Conservation (phyloP, 495 filamentous ascomycete species). For the Penicillium paradoxum region DNA sequence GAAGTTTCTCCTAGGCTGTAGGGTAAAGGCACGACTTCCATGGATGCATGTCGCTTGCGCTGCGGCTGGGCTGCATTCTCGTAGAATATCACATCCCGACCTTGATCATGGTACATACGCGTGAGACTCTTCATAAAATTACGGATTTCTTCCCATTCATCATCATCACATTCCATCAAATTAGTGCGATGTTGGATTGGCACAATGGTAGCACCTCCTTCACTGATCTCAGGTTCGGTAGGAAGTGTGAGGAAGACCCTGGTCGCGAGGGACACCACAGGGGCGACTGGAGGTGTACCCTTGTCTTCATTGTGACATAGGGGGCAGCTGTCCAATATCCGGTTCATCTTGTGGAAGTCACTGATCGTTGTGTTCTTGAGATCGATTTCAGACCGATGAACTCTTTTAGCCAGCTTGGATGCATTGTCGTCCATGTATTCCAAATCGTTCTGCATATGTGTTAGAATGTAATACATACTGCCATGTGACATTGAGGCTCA, state of each 20-base stretch:
- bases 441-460: slow-evolving; percentile 60
- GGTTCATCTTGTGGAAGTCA: slow-evolving; percentile 88
- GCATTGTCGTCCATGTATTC: slow-evolving; percentile 99
- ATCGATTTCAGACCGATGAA: slow-evolving; percentile 82
- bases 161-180: slow-evolving; percentile 93
- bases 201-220: slow-evolving; percentile 79
- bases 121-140: slow-evolving; percentile 99
- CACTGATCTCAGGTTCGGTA: slow-evolving; percentile 80
- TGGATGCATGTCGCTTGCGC: slow-evolving; percentile 74
- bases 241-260: slow-evolving; percentile 84
- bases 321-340: slow-evolving; percentile 80
- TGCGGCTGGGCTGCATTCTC: slow-evolving; percentile 87
- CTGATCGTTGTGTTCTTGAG: slow-evolving; percentile 82
- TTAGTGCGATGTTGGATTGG: slow-evolving; percentile 87
- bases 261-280: slow-evolving; percentile 83
- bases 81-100: slow-evolving; percentile 90
- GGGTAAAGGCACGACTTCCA: slow-evolving; percentile 83
- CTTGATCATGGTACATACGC: slow-evolving; percentile 86
- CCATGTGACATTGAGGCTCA: slow-evolving; percentile 25
- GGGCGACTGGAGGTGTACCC: slow-evolving; percentile 75
- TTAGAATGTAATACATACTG: slow-evolving; percentile 25
- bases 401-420: slow-evolving; percentile 78
- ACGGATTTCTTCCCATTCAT: slow-evolving; percentile 97
- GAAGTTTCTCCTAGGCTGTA: slow-evolving; percentile 82
- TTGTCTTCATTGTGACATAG: slow-evolving; percentile 92